Base-by-base conservation (phyloP, 2,329 filamentous ascomycete genomes). In the Penicillium vulpinum region DNA sequence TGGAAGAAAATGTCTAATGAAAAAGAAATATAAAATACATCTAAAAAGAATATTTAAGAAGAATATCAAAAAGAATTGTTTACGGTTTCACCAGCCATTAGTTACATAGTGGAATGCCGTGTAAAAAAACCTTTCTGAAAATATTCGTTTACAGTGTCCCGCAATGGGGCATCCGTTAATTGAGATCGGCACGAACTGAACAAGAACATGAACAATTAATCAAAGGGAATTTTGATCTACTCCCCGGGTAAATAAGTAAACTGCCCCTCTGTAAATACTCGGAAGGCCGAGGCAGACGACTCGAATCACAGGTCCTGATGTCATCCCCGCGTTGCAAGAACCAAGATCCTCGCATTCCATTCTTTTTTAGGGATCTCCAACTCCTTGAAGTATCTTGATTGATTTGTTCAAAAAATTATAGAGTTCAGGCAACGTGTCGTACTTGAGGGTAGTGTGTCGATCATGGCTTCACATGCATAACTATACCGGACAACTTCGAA, bases 381-480 rank as follows among this genome's bases (percentile, higher is more conserved):
- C 13, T 5, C 15, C 4, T 33, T 2, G 4, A 15, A 16, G 3
- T 15, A 6, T 16, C 28, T 28, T 47, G 11, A 8, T 31, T 38
- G 31, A 31, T 36, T 45, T n/a, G 18, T 33, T n/a, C 18, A 31
- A 31, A 7, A 11, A 4, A 10, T 24, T 47, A 28, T 47, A 41
- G 26, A 40, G 33, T 54, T 54, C 33, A 36, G 13, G n/a, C 16
- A 21, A 40, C 15, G 26, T n/a, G 11, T 35, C 18, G 35, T 26
- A 7, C 21, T 47, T 40, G 8, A 16, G 51, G n/a, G 18, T 38
- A 21, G 31, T 11, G 13, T 21, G 41, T 26, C 33, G 51, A 54
- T 54, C 51, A 54, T 54, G 43, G 41, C 51, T 41, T 54, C 35
- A 54, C 51, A 39, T 53, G 41, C 18, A 18, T 8, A 15, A 16